These are phyloP conservation scores for Hypoxylon sp. DNA, from an alignment of 2,329 filamentous ascomycete species.

Conservation along the genomic window DNA sequence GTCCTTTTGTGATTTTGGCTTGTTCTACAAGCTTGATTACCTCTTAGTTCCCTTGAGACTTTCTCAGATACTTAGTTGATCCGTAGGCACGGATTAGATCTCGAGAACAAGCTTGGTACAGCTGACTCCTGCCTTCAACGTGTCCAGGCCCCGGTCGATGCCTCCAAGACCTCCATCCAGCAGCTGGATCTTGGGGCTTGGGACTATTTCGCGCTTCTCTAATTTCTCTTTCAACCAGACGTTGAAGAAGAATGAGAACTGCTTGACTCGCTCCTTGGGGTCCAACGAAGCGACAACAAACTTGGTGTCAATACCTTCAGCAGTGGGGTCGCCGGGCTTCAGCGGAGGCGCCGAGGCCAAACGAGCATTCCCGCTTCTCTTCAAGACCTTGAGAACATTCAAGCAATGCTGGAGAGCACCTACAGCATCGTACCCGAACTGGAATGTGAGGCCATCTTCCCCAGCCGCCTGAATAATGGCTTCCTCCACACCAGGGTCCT, in stretches of 20 bases:
- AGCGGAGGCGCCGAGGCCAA: constrained; percentile 58
- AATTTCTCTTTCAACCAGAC: constrained; percentile 56
- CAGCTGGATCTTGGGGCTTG: constrained; percentile 58
- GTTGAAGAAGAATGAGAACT: constrained; percentile 60
- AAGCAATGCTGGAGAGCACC: constrained; percentile 57
- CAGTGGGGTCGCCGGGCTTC: constrained; percentile 50
- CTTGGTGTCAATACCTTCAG: constrained; percentile 56
- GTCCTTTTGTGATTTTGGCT: neutral
- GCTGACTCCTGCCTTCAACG: constrained; percentile 57
- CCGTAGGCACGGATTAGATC: constrained; percentile 40
- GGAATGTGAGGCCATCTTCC: constrained; percentile 56
- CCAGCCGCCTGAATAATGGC: constrained; percentile 56
- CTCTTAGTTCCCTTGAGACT: neutral
- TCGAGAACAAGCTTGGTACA: constrained; percentile 61
- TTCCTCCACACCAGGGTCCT: constrained; percentile 50
- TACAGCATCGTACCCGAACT: constrained; percentile 60
- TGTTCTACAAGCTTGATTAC: neutral
- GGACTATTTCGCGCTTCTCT: constrained; percentile 53
- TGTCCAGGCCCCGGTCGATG: constrained; percentile 58
- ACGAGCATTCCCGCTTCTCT: constrained; percentile 46
- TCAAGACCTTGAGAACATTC: constrained; percentile 57
- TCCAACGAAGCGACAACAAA: constrained; percentile 57
- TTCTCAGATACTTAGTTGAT: neutral
- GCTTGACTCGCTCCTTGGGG: constrained; percentile 54
- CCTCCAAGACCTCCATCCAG: constrained; percentile 56